These are phyloP conservation scores for Hygrocybe coccinea DNA, from an alignment of 768 basidiomycete genomes.

Conservation along the genomic window DNA sequence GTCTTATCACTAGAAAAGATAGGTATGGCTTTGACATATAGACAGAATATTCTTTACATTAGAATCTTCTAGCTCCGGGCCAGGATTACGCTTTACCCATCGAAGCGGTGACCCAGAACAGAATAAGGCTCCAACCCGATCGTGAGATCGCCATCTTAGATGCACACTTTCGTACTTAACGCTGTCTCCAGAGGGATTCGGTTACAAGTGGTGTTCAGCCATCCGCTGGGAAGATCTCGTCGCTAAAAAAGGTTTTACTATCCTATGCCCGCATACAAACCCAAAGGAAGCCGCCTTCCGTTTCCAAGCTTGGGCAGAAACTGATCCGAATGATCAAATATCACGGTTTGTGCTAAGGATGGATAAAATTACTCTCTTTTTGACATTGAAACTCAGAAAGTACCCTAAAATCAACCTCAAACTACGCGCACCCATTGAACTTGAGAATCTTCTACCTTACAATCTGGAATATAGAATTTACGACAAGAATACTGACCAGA, in stretches of 20 bases:
- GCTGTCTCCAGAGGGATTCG: slow-evolving; percentile 76
- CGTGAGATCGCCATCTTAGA: slow-evolving; percentile 48
- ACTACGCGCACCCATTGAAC: slow-evolving; percentile 87
- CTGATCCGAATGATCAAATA: slow-evolving; percentile 49
- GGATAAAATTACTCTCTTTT: neutral
- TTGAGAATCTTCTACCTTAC: slow-evolving; percentile 93
- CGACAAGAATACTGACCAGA: slow-evolving; percentile 90
- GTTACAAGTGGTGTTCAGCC: slow-evolving; percentile 87
- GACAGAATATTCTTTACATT: neutral
- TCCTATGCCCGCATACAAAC: slow-evolving; percentile 81
- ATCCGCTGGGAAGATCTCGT: slow-evolving; percentile 89
- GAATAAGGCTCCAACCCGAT: slow-evolving; percentile 85
- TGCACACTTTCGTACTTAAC: neutral
- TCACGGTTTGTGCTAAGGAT: slow-evolving; percentile 43
- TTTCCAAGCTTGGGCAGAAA: slow-evolving; percentile 87
- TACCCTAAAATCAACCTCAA: slow-evolving; percentile 82
- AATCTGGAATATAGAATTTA: slow-evolving; percentile 95
- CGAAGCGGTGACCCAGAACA: slow-evolving; percentile 76
- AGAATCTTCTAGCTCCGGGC: slow-evolving; percentile 54
- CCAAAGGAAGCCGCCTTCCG: slow-evolving; percentile 84
- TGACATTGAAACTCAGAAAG: slow-evolving; percentile 43
- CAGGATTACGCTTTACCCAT: slow-evolving; percentile 87
- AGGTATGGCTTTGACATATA: slow-evolving; percentile 14
- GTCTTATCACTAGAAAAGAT: slow-evolving; percentile 80
- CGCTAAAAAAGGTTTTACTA: slow-evolving; percentile 59